These are phyloP conservation scores for Candida freyschussii DNA, from an alignment of 1,139 yeast genomes.

Conservation along the genomic window DNA sequence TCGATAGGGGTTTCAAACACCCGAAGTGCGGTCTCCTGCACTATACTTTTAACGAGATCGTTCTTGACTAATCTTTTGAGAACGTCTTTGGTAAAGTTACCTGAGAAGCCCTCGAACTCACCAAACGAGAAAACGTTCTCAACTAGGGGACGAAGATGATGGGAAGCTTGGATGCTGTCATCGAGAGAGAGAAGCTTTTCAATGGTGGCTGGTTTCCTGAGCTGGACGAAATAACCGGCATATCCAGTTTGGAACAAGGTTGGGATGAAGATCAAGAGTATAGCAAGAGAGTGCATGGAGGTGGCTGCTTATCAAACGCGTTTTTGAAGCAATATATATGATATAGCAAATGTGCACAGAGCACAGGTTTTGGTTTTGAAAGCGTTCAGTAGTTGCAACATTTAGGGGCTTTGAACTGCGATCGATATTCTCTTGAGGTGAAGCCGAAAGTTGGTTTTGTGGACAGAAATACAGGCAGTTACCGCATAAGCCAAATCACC, in stretches of 20 bases:
- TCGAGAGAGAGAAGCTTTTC: constrained; percentile 40
- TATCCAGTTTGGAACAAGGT: constrained; percentile 2
- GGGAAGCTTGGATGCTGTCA: constrained; percentile 25
- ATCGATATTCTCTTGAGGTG: no score
- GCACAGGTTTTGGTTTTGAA: no score
- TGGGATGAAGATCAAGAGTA: neutral
- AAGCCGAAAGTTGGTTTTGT: no score
- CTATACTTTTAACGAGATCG: constrained; percentile 51
- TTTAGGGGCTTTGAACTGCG: no score
- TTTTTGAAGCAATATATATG: no score
- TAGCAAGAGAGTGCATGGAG: no score
- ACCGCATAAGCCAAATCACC: no score
- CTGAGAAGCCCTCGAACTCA: constrained; percentile 58
- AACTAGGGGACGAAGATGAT: constrained; percentile 43
- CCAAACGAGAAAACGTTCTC: constrained; percentile 52
- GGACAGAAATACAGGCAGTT: no score
- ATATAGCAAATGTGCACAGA: no score
- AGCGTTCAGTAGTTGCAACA: no score
- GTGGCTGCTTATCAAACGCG: no score
- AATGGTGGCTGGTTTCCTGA: constrained; percentile 35
- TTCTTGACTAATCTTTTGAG: constrained; percentile 42
- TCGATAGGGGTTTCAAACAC: constrained; percentile 36
- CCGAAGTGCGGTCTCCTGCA: constrained; percentile 51
- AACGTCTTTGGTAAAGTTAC: constrained; percentile 47
- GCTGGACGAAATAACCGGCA: constrained; percentile 32